Evolutionary conservation across 2,329 filamentous ascomycete genomes (phyloP), one percentile per base, ranked within the genome.

Genomic region (Fusarium poae): DNA sequence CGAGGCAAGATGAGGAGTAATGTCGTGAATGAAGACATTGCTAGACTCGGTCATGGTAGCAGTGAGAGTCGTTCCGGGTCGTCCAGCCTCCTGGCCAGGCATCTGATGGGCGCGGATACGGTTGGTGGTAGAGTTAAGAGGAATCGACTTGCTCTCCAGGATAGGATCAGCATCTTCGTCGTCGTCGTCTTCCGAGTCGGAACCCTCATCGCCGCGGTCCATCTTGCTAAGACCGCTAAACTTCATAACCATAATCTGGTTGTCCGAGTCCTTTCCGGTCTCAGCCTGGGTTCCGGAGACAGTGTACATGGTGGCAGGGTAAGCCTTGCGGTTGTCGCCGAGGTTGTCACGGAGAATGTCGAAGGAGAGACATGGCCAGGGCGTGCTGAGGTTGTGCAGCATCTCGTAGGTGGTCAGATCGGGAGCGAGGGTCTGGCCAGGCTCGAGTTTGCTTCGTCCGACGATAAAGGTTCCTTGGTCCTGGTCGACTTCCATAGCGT

Each of bases 401-500:
- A 99, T 97, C 79, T 97, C 92, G 83, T 99, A 99, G 8, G 95
- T 95, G n/a, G 92, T 93, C 62, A 92, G 86, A 80, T 99, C 96
- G 16, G 96, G 95, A 5, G 94, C 89, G 58, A 99, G 87, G 7
- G 93, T 94, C 84, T 98, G 94, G 74, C 94, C 95, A 15, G 93
- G 90, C 69, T 93, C 93, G 68, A 98, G 87, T 82, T 96, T 95
- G 79, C 94, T 93, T 75, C 96, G 89, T 68, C 96, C 96, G 71
- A 97, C 94, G 75, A 99, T 97, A 81, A 98, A 99, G 40, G 94
- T 97, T 78, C 92, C 91, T 76, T 95, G 92, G 80, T 98, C 91
- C 76, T 95, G 92, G 81, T 98, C 95, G 53, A 97, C 88, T 43
- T 97, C 92, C 94, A 97, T 98, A 50, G 90, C 92, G 75, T 90